These are phyloP conservation scores for Phialocephala subalpina DNA, from an alignment of 2,329 filamentous ascomycete genomes.

Conservation along the genomic window DNA sequence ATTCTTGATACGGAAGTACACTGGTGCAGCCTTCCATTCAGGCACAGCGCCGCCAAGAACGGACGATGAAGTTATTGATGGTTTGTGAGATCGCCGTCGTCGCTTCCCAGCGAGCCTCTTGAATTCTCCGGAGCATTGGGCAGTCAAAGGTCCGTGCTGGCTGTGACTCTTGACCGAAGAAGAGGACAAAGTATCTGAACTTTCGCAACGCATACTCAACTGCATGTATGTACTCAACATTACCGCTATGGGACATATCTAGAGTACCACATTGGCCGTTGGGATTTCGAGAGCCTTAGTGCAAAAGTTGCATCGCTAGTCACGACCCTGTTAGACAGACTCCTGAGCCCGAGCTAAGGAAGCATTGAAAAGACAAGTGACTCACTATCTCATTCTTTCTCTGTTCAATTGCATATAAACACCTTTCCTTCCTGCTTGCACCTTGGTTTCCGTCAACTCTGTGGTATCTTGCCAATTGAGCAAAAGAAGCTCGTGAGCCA, in stretches of 20 bases:
- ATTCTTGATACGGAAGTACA: not conserved
- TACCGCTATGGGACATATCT: not conserved
- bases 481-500: no score
- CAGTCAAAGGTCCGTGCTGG: not conserved
- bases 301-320: not conserved
- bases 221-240: not conserved
- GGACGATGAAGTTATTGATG: not conserved
- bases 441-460: not conserved
- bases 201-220: not conserved
- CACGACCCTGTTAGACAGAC: not conserved
- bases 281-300: no score
- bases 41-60: not conserved
- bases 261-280: not conserved
- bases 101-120: not conserved
- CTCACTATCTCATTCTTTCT: not conserved
- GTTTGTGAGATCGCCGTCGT: not conserved
- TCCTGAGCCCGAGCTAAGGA: not conserved
- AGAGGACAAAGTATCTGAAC: not conserved
- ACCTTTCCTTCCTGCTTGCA: not conserved
- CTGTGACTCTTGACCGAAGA: not conserved
- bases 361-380: constrained; percentile 8
- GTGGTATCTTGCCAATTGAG: not conserved
- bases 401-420: not conserved
- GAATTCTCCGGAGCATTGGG: not conserved
- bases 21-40: not conserved